Percentiles rank a stretch among this genome's conserved stretches.
phyloP scores from a whole-genome alignment of 768 basidiomycete genomes.

The Calocybe indica region DNA sequence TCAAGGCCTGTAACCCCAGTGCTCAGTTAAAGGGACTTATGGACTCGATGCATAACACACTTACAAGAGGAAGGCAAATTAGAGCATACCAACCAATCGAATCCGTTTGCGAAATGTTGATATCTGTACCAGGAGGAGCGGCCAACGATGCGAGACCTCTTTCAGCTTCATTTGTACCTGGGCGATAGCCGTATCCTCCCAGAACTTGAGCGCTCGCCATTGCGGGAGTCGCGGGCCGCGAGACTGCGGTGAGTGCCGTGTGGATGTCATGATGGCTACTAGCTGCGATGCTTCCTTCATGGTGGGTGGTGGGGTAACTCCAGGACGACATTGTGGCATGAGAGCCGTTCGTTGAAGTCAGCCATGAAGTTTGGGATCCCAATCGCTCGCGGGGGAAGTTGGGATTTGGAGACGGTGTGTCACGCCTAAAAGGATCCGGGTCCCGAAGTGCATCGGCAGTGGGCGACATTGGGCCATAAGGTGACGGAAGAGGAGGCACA shows the following conservation, averaged over 20 bases:
- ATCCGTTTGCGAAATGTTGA: conserved; percentile 52
- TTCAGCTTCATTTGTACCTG: conserved; percentile 39
- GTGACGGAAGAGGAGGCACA: conserved; percentile 62
- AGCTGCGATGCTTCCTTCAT: conserved; percentile 25
- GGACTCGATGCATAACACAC: conserved; percentile 17
- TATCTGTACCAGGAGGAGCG: conserved; percentile 33
- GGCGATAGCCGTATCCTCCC: conserved; percentile 63
- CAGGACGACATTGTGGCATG: conserved; percentile 57
- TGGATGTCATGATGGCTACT: conserved; percentile 37
- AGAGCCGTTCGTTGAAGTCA: conserved; percentile 57
- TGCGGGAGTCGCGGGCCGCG: conserved; percentile 46
- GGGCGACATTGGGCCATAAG: conserved; percentile 44
- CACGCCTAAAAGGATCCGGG: conserved; percentile 62
- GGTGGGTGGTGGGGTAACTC: conserved; percentile 56
- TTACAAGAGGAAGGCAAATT: conserved; percentile 67
- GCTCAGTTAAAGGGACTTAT: not conserved
- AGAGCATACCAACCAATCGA: conserved; percentile 58
- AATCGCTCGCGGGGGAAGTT: conserved; percentile 40
- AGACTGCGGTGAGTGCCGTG: conserved; percentile 31
- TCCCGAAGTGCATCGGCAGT: conserved; percentile 33
- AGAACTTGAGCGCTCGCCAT: conserved; percentile 56
- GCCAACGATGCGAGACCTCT: conserved; percentile 45
- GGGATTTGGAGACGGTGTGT: conserved; percentile 33
- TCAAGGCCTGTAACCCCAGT: conserved; percentile 37
- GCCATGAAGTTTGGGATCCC: conserved; percentile 69